Percentiles rank a stretch among this genome's conserved stretches.
phyloP scores from a whole-genome alignment of 345 rosid species.

The Eucalyptus curtisii region DNA sequence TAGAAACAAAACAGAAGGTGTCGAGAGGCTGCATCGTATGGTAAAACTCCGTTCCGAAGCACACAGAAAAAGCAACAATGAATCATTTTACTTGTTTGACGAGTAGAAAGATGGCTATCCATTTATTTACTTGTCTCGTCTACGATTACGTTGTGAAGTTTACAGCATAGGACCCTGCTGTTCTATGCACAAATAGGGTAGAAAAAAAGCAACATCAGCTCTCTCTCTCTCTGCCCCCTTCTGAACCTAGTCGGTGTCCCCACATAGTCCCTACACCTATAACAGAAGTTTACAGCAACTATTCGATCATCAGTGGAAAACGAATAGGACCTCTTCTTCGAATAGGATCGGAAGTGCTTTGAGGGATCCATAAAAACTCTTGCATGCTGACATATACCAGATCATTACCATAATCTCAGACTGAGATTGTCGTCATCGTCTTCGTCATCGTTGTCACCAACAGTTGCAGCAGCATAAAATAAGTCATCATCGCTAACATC shows the following conservation, averaged over 20 bases:
- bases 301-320: neutral
- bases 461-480: slow-evolving; percentile 3
- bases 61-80: neutral
- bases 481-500: slow-evolving; percentile 1
- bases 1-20: neutral
- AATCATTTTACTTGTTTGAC: neutral
- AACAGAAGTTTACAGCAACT: neutral
- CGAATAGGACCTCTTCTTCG: neutral
- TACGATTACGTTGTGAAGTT: neutral
- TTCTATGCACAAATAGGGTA: neutral
- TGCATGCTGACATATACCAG: neutral
- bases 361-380: neutral
- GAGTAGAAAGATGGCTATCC: neutral
- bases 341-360: neutral
- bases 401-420: neutral
- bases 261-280: neutral
- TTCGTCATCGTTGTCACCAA: neutral
- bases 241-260: neutral
- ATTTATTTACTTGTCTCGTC: neutral
- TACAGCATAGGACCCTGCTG: too few species aligned
- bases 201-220: neutral
- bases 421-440: slow-evolving; percentile 5
- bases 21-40: neutral
- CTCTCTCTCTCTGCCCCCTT: neutral
- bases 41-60: neutral